A percentile compares a stretch with the other conserved stretches of the same genome.
Conservation (phyloP, 2,329 filamentous ascomycete species). For the Teratosphaeria epicoccoides region DNA sequence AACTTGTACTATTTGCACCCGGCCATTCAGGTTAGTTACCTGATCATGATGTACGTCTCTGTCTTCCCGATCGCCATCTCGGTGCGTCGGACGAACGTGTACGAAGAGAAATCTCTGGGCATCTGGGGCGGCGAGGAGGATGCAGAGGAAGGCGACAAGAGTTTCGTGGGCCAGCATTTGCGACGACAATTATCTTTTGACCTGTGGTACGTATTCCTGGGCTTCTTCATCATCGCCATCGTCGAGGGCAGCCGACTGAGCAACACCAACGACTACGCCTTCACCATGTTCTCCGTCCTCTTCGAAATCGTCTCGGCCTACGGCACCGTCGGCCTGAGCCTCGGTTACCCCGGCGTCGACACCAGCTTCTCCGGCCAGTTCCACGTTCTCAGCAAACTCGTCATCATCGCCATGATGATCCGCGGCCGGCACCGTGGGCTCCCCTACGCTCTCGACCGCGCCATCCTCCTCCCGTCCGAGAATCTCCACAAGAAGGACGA, state of each 20-base stretch:
- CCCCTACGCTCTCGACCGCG: constrained; percentile 57
- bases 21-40: constrained; percentile 83
- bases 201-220: constrained; percentile 91
- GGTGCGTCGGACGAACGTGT: constrained; percentile 87
- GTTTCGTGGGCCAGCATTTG: constrained; percentile 84
- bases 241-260: constrained; percentile 67
- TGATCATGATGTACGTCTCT: constrained; percentile 99
- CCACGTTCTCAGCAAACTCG: constrained; percentile 54
- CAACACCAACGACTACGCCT: constrained; percentile 44
- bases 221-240: constrained; percentile 85
- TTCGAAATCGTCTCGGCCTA: constrained; percentile 88
- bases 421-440: constrained; percentile 55
- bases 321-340: constrained; percentile 82
- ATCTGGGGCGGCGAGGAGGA: constrained; percentile 51
- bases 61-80: constrained; percentile 95
- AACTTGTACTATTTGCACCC: constrained; percentile 71
- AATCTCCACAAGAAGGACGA: constrained; percentile 51
- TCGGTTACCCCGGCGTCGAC: constrained; percentile 68
- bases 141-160: constrained; percentile 49
- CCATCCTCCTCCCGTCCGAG: constrained; percentile 57
- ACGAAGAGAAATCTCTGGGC: constrained; percentile 80
- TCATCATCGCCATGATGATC: constrained; percentile 57
- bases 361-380: constrained; percentile 79
- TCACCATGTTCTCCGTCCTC: constrained; percentile 46
- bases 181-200: constrained; percentile 92